Evolutionary conservation across 1,139 yeast species (phyloP), one percentile per base, ranked within the genome.

Genomic region (Yamadazyma jaroonii): DNA sequence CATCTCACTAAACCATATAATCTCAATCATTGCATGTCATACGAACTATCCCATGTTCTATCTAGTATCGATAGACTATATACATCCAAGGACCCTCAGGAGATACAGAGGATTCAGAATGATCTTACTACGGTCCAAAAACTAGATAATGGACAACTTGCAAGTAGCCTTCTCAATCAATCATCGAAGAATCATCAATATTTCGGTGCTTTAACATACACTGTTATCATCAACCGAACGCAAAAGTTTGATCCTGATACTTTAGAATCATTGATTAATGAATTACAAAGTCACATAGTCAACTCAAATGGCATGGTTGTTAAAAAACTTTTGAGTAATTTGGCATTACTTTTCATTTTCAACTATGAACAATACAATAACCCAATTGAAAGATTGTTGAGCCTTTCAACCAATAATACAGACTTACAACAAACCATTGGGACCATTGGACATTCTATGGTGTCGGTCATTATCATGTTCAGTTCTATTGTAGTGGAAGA

Each of bases 161-260:
- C 86, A 0, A 66, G 68, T 37, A 56, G 66, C 30, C 57, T 84
- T 20, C 55, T 81, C 25, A 33, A 39, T 1, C 51, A 57, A 4
- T 60, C 57, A 7, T 70, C 77, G 3, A 48, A 64, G 27, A 77
- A 77, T 48, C 79, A 82, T 39, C 72, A 74, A 48, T 84, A 79
- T 55, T 83, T 84, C 52, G 92, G 92, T 1, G 90, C 90, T 0
- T 61, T 83, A 40, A 82, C 90, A 0, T 77, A 77, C 39, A 73
- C 88, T 0, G 75, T 71, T 7, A 80, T 80, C 23, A 77, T 79
- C 36, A 61, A 79, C 33, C 72, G 67, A 34, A 56, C 38, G 41
- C 39, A 40, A 10, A 32, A 38, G 11, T 38, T 49, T 11, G 45
- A 42, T 9, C 38, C 35, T 8, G 42, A 42, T 3, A 34, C 36